Base-by-base conservation (phyloP, 1,139 yeast species). In the Fermentozyma sake region DNA sequence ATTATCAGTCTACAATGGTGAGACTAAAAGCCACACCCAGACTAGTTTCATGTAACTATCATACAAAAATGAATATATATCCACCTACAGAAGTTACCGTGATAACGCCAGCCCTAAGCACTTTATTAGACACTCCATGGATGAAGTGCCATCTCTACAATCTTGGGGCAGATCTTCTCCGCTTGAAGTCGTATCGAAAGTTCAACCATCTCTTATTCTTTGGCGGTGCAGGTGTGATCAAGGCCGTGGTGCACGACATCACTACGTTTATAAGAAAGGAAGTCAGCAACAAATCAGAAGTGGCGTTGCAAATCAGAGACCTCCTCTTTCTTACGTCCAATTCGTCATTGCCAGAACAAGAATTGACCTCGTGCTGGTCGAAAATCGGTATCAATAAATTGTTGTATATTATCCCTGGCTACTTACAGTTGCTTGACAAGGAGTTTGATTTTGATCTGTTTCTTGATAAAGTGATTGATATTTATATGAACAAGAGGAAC, bases 341-440 rank as follows among this genome's bases (percentile, higher is more conserved):
- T 16, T 25, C 34, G 1, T 23, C 18, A 9, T n/a, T 34, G 7
- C 26, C 23, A 5, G 14, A 23, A 7, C 27, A 23, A 5, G 12
- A 21, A n/a, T 15, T 34, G 23, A 34, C 31, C 8, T 24, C 30
- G 2, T 33, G 34, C 18, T 27, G 18, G n/a, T 33, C 32, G 18
- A 36, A 35, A 10, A 35, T 41, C n/a, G 29, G 30, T 4, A 24
- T 34, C 7, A 34, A 36, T 14, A 45, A 55, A 29, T 52, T 65
- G 57, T 55, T 64, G 22, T 62, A 57, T 34, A 60, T 59, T 13
- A 46, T 53, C 10, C 52, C 61, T 24, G 70, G 70, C n/a, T 60
- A 59, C 32, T 42, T 59, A 42, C 44, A 55, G 28, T 47, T 55
- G 31, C 31, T 42, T 12, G 46, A 54, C 15, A 37, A 50, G 4